A percentile compares a stretch with the other conserved stretches of the same genome.
These are phyloP conservation scores for Talaromyces funiculosus DNA, from an alignment of 2,329 filamentous ascomycete species.

Conservation along the genomic window DNA sequence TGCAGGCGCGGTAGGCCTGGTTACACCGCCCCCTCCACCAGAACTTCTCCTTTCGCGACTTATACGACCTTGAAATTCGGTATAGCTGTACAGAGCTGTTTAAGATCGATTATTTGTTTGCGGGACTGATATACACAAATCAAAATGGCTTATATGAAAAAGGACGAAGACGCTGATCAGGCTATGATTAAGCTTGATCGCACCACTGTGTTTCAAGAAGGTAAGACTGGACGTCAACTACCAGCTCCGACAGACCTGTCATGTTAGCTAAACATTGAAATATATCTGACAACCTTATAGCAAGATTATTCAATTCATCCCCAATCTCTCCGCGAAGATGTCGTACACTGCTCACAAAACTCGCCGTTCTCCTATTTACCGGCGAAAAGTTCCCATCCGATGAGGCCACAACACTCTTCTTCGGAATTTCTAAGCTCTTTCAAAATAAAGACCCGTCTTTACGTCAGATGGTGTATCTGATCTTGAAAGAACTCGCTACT, in stretches of 20 bases:
- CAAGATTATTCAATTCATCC: constrained; percentile 94
- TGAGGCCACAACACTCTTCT: constrained; percentile 97
- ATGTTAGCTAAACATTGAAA: background rate
- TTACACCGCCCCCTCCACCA: constrained; percentile 20
- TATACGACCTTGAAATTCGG: constrained; percentile 16
- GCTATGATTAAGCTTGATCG: constrained; percentile 95
- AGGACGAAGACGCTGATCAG: constrained; percentile 94
- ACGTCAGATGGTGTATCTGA: constrained; percentile 96
- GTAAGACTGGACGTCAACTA: constrained; percentile 46
- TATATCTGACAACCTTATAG: constrained; percentile 44
- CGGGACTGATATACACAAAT: constrained; percentile 17
- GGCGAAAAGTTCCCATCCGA: constrained; percentile 95
- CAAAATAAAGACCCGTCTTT: constrained; percentile 98
- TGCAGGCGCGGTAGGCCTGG: constrained; percentile 27
- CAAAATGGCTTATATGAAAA: constrained; percentile 93
- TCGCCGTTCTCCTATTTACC: constrained; percentile 90
- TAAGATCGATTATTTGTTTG: constrained; percentile 14
- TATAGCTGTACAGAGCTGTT: background rate
- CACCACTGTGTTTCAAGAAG: constrained; percentile 98
- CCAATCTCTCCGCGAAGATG: constrained; percentile 96
- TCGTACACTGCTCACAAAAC: constrained; percentile 94
- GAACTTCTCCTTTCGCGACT: constrained; percentile 15
- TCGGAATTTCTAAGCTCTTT: constrained; percentile 98
- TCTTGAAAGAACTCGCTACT: constrained; percentile 94
- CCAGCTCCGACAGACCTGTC: background rate